phyloP scores from a whole-genome alignment of 2,329 filamentous ascomycete genomes.

The Aspergillus brunneoviolaceus region DNA sequence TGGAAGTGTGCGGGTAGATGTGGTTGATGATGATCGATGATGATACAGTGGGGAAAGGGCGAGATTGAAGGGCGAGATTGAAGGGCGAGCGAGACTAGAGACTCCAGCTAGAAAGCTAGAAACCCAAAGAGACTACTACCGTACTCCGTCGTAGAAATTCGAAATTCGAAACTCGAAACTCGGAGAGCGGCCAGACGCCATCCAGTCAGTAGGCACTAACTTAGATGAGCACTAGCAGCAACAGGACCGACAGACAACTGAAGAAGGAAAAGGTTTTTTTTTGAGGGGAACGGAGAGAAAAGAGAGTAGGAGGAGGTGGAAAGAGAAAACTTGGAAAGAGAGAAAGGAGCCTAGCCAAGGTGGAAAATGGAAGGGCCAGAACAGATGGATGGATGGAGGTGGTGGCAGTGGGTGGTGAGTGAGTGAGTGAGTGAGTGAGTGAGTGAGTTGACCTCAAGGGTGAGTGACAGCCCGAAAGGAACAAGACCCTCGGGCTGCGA shows the following conservation, averaged over 20 bases:
- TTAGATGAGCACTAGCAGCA: too few relatives aligned
- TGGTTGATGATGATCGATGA: constrained; percentile 15
- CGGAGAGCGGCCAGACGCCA: background rate
- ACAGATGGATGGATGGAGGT: background rate
- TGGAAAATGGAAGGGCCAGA: constrained; percentile 15
- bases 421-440: too few relatives aligned
- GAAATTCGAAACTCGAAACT: too few relatives aligned
- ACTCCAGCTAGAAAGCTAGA: constrained; percentile 11
- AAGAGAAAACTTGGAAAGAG: constrained; percentile 14
- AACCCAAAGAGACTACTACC: constrained; percentile 8
- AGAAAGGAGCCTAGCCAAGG: background rate
- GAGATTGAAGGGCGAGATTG: constrained; percentile 20
- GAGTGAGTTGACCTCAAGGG: background rate
- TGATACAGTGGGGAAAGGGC: constrained; percentile 21
- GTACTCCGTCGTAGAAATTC: background rate
- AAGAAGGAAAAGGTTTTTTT: too few relatives aligned
- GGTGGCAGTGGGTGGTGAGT: too few relatives aligned
- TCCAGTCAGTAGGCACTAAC: too few relatives aligned
- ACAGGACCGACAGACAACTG: too few relatives aligned
- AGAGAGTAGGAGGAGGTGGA: background rate
- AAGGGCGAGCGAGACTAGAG: constrained; percentile 18
- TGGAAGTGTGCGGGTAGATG: constrained; percentile 18
- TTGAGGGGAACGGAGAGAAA: too few relatives aligned
- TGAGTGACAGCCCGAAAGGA: constrained; percentile 14
- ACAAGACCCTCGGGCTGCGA: constrained; percentile 18